phyloP scores from a whole-genome alignment of 441 rosid species.

The Caryocar brasiliense region DNA sequence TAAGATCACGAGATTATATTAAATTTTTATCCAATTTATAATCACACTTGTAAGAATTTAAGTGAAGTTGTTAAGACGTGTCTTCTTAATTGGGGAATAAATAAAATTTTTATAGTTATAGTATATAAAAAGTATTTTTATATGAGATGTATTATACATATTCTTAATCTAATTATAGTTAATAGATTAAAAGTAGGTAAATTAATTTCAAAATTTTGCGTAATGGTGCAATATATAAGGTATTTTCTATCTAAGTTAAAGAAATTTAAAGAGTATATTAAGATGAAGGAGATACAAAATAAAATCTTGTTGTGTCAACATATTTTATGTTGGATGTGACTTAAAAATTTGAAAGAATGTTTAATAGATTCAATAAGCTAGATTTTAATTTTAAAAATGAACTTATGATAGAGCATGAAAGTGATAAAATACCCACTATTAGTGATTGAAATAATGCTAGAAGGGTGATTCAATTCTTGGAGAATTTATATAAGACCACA shows the following conservation, averaged over 20 bases:
- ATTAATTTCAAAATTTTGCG: neutral
- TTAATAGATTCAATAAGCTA: neutral
- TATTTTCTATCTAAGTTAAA: neutral
- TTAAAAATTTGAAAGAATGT: constrained; percentile 1
- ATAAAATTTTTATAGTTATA: neutral
- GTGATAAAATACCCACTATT: neutral
- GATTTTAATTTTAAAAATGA: neutral
- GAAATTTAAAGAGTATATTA: neutral
- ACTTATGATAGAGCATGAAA: neutral
- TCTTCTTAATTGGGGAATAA: neutral
- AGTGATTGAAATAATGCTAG: neutral
- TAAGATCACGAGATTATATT: neutral
- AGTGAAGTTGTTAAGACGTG: neutral
- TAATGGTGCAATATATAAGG: neutral
- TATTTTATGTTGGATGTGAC: constrained; percentile 7
- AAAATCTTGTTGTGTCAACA: neutral
- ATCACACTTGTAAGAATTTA: neutral
- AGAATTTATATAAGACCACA: constrained; percentile 1
- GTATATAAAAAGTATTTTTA: constrained; percentile 2
- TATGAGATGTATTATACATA: neutral
- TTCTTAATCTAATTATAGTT: neutral
- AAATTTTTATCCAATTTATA: neutral
- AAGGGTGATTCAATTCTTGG: neutral
- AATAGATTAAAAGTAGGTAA: neutral
- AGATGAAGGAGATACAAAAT: neutral